Evolutionary conservation across 1,284 basidiomycete species (phyloP).

Genomic region (Ustilago sp.): DNA sequence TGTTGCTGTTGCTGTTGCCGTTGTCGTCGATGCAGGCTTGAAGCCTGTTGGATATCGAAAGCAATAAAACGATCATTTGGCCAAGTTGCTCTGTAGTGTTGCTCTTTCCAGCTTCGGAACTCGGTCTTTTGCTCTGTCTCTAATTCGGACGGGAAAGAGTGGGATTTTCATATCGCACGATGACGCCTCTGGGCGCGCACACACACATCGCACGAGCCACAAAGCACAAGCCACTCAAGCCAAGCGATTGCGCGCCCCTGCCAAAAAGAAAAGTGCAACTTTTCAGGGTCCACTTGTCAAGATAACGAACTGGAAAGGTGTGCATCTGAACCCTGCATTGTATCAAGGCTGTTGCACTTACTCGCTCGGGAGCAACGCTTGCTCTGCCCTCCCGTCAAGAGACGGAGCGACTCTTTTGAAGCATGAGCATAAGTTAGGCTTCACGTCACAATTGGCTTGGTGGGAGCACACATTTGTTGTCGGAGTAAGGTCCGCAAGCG

Average conservation of each 20-base stretch:
- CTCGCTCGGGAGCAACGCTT: not conserved
- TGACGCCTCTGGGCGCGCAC: slow-evolving; percentile 15
- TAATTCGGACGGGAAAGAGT: slow-evolving; percentile 30
- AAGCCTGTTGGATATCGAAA: slow-evolving; percentile 4
- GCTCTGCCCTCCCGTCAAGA: not conserved
- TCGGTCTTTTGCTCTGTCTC: slow-evolving; percentile 12
- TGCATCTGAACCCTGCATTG: slow-evolving; percentile 36
- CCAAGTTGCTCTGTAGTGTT: slow-evolving; percentile 10
- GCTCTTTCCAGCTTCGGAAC: slow-evolving; percentile 10
- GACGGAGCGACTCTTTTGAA: not conserved
- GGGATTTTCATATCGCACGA: not conserved
- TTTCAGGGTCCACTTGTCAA: slow-evolving; percentile 36
- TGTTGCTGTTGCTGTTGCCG: no score
- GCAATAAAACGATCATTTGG: not conserved
- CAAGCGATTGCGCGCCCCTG: slow-evolving; percentile 4
- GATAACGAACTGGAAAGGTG: slow-evolving; percentile 23
- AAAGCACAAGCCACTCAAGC: slow-evolving; percentile 1
- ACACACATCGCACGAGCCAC: slow-evolving; percentile 31
- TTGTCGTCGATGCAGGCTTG: not conserved
- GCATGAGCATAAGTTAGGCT: not conserved
- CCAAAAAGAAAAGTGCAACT: slow-evolving; percentile 4
- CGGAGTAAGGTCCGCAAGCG: not conserved
- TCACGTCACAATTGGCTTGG: not conserved
- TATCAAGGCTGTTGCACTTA: not conserved
- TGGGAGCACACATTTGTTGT: not conserved